Evolutionary conservation across 2,329 filamentous ascomycete species (phyloP).

Genomic region (Apiospora rasikravindrae): DNA sequence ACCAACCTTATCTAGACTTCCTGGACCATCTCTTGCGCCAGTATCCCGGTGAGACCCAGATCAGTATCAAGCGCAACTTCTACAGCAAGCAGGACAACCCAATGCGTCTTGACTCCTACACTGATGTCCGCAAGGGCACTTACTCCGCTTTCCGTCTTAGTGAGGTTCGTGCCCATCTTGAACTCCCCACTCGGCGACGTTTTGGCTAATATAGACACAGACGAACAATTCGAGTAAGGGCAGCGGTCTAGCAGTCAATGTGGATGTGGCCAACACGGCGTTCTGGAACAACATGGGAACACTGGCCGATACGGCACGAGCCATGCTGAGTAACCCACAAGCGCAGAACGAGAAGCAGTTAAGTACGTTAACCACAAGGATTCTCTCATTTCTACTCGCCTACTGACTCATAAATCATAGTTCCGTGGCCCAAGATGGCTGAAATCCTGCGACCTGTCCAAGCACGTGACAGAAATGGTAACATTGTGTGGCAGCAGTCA

Average conservation of each 20-base stretch:
- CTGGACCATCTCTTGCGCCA: slow-evolving; percentile 89
- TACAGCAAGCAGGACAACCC: slow-evolving; percentile 63
- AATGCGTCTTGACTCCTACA: slow-evolving; percentile 62
- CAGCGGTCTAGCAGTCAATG: slow-evolving; percentile 77
- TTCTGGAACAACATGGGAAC: slow-evolving; percentile 69
- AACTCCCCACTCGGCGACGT: not conserved
- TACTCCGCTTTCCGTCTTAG: slow-evolving; percentile 85
- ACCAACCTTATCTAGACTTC: slow-evolving; percentile 59
- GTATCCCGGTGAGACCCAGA: slow-evolving; percentile 69
- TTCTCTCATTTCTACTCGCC: slow-evolving; percentile 1
- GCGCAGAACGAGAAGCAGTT: slow-evolving; percentile 34
- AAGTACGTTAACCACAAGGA: slow-evolving; percentile 30
- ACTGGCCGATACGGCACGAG: slow-evolving; percentile 43
- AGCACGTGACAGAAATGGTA: slow-evolving; percentile 27
- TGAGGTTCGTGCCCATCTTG: slow-evolving; percentile 48
- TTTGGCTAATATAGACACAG: not conserved
- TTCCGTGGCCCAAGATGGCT: slow-evolving; percentile 34
- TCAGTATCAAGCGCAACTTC: slow-evolving; percentile 81
- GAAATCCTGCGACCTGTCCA: slow-evolving; percentile 43
- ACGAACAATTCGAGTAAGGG: slow-evolving; percentile 50
- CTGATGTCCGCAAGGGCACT: slow-evolving; percentile 86
- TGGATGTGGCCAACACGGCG: slow-evolving; percentile 89
- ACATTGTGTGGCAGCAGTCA: slow-evolving; percentile 43
- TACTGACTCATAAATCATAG: slow-evolving; percentile 39
- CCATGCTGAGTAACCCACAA: slow-evolving; percentile 30